These are phyloP conservation scores for Trypanosoma theileri DNA, from an alignment of 208 protist genomes.

Conservation along the genomic window DNA sequence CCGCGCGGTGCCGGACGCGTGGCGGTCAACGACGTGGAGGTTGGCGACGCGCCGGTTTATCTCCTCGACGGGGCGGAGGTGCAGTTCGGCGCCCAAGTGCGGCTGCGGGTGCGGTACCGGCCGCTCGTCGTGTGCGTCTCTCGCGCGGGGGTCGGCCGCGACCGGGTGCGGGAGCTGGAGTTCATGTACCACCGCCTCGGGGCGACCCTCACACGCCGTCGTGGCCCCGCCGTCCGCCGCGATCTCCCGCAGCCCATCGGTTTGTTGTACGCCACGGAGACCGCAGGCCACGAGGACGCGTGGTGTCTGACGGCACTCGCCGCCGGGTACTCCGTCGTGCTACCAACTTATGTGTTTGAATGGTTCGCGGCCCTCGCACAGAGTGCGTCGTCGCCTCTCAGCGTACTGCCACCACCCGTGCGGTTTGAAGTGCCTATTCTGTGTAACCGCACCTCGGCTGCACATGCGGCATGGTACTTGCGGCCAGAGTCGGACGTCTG, in stretches of 20 bases:
- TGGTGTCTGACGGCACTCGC: conserved; percentile 63
- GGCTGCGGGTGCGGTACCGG: conserved; percentile 56
- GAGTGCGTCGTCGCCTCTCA: conserved; percentile 52
- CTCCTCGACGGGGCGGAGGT: conserved; percentile 49
- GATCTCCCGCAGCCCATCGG: conserved; percentile 50
- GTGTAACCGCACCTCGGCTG: conserved; percentile 20
- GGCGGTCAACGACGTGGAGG: conserved; percentile 29
- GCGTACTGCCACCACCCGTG: conserved; percentile 58
- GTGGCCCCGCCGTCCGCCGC: conserved; percentile 19
- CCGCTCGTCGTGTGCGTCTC: conserved; percentile 74
- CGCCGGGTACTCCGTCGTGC: conserved; percentile 69
- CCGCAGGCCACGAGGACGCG: conserved; percentile 33
- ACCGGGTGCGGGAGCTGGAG: conserved; percentile 50
- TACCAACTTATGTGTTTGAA: conserved; percentile 73
- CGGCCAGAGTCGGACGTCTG: conserved; percentile 69
- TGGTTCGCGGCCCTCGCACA: conserved; percentile 75
- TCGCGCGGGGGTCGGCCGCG: conserved; percentile 32
- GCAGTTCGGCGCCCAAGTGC: conserved; percentile 42
- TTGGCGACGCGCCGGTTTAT: conserved; percentile 42
- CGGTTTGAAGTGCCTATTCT: conserved; percentile 66
- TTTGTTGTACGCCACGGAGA: conserved; percentile 39
- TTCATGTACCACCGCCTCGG: conserved; percentile 66
- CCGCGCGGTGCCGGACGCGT: conserved; percentile 30
- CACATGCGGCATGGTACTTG: conserved; percentile 47
- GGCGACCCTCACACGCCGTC: conserved; percentile 43